Base-by-base conservation (phyloP, 352 stramenopile species). In the Pythium chondricola region DNA sequence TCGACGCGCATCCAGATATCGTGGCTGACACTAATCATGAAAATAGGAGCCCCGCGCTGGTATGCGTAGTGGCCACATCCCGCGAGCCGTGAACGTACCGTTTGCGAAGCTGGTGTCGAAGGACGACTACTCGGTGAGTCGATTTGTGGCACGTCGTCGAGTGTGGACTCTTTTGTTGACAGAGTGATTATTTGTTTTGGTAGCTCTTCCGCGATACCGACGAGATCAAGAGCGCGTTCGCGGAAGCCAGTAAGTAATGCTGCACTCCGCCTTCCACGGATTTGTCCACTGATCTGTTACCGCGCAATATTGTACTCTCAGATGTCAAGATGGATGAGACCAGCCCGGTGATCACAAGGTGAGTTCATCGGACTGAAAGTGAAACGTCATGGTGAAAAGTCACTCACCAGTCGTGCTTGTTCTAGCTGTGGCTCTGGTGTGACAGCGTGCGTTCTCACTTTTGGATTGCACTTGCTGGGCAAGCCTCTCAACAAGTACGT, bases 61-160 rank as follows among this genome's bases (percentile, higher is more conserved):
- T 26, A 82, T 98, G 65, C 72, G 89, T 37, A 67, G 82, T 17
- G 95, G 95, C 1, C 95, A 97, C 57, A 98, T 98, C 60, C 93
- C 95, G 14, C 76, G 77, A 9, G 69, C 89, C 9, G 48, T 95
- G 11, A 98, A 97, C 58, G 64, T 97, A 0, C 93, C 91, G 0
- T 98, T 98, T 56, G 57, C 50, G 6, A 88, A 89, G 46, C 35
- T 98, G 29, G 75, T 98, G 11, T 58, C 71, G 6, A 59, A 83
- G 22, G 71, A 95, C 7, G 86, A 97, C 60, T 86, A 95, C 32
- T 83, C 71, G 63, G 69, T 86, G 33, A 46, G 79, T 43, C 60
- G 71, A 51, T n/a, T n/a, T n/a, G n/a, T n/a, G n/a, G n/a, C n/a
- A n/a, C n/a, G n/a, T n/a, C n/a, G n/a, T n/a, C n/a, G n/a, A n/a